phyloP scores from a whole-genome alignment of 164 flowering plant species.

The Protea cynaroides region DNA sequence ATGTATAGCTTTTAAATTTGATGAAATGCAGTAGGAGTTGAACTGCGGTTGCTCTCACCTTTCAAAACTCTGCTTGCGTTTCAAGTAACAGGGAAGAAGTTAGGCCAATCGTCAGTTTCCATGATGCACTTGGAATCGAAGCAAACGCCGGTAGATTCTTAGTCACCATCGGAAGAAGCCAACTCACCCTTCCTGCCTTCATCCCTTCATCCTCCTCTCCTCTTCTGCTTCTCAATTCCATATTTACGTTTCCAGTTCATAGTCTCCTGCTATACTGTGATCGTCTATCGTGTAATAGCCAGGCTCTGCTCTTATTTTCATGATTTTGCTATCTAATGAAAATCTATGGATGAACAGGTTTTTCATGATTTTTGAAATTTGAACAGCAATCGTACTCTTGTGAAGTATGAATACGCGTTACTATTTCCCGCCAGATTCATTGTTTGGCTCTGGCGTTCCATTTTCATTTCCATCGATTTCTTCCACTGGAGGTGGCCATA shows the following conservation, averaged over 20 bases:
- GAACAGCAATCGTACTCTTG: no score
- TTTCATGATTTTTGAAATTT: no score
- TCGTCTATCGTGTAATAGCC: background rate
- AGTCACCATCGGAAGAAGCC: conserved; percentile 82
- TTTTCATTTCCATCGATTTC: conserved; percentile 29
- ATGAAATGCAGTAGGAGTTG: no score
- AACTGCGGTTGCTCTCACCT: no score
- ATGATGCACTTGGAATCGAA: conserved; percentile 50
- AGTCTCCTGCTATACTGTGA: background rate
- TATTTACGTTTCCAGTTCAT: conserved; percentile 4
- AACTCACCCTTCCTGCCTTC: conserved; percentile 37
- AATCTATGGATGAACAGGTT: no score
- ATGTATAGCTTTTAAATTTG: no score
- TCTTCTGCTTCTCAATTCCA: conserved; percentile 5
- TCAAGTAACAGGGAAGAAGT: conserved; percentile 21
- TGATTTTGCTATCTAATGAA: no score
- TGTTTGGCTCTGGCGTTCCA: conserved; percentile 26
- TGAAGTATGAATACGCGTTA: conserved; percentile 39
- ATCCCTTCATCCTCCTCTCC: conserved; percentile 4
- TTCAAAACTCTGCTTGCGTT: no score
- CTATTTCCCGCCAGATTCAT: conserved; percentile 32
- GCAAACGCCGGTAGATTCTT: conserved; percentile 64
- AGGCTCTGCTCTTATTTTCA: no score
- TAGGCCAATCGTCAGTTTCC: conserved; percentile 56
- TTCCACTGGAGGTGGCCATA: conserved; percentile 20